Percentiles rank a stretch among this genome's conserved stretches.
phyloP scores from a whole-genome alignment of 441 rosid genomes.

The Mallotus repandus region DNA sequence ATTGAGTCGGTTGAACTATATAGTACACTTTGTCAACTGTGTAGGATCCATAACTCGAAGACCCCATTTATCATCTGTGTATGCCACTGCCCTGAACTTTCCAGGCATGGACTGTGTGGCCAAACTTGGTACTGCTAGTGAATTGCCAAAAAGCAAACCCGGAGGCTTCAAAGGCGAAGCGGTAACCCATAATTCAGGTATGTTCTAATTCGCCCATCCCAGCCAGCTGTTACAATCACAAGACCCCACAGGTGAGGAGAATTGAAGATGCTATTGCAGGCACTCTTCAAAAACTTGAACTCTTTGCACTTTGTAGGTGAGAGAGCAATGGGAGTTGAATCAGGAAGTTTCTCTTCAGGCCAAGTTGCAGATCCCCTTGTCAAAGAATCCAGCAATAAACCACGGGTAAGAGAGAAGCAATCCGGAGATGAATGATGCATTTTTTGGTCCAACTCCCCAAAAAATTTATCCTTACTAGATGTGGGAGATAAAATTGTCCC shows the following conservation, averaged over 20 bases:
- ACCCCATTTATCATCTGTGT: constrained; percentile 3
- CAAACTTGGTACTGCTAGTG: neutral
- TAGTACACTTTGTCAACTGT: neutral
- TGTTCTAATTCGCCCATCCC: constrained; percentile 91
- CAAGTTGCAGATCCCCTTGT: constrained; percentile 86
- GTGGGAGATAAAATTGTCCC: constrained; percentile 23
- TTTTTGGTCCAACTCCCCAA: constrained; percentile 29
- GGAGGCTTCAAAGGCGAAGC: constrained; percentile 28
- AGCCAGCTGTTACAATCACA: constrained; percentile 91
- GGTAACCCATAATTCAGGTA: constrained; percentile 95
- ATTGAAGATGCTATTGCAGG: constrained; percentile 60
- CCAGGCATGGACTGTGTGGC: neutral
- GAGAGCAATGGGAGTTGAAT: constrained; percentile 33
- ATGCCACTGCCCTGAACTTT: neutral
- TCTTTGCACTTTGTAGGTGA: constrained; percentile 42
- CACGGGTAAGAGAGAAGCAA: constrained; percentile 56
- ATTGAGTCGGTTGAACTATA: neutral
- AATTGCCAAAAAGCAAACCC: neutral
- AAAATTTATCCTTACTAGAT: constrained; percentile 18
- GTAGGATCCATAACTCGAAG: neutral
- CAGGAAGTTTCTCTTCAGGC: constrained; percentile 91
- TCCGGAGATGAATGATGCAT: constrained; percentile 36
- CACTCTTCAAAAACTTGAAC: constrained; percentile 55
- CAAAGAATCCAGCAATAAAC: constrained; percentile 57
- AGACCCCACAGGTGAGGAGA: constrained; percentile 82